These are phyloP conservation scores for Coniochaeta prunicola DNA, from an alignment of 2,329 filamentous ascomycete species.

Conservation along the genomic window DNA sequence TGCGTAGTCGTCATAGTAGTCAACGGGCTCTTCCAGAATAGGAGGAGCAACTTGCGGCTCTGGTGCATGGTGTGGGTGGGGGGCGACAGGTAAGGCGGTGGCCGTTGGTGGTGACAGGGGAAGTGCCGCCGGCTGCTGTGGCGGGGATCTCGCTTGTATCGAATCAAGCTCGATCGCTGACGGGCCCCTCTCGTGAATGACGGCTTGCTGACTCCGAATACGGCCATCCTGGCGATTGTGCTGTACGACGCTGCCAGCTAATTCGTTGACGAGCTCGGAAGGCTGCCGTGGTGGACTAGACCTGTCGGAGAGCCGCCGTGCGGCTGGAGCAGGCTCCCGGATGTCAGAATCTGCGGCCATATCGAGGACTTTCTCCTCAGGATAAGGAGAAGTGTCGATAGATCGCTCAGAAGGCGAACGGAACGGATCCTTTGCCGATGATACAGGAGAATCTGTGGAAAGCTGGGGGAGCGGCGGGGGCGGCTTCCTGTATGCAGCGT, in stretches of 20 bases:
- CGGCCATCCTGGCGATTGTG: neutral
- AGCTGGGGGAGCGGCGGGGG: constrained; percentile 3
- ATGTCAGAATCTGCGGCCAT: constrained; percentile 21
- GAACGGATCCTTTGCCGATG: constrained; percentile 6
- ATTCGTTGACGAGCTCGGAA: neutral
- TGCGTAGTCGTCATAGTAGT: constrained; percentile 22
- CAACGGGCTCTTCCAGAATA: constrained; percentile 22
- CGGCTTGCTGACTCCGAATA: neutral
- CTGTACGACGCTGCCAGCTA: neutral
- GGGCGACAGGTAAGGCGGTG: neutral
- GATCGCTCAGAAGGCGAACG: constrained; percentile 19
- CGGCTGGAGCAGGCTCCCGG: constrained; percentile 28
- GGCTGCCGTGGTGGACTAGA: constrained; percentile 5
- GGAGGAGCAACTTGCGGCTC: constrained; percentile 12
- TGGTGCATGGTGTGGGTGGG: too few relatives aligned
- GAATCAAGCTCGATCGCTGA: neutral
- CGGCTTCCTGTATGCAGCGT: constrained; percentile 13
- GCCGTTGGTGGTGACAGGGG: neutral
- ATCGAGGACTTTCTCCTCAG: constrained; percentile 20
- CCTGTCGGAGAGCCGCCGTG: constrained; percentile 16
- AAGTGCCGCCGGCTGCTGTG: neutral
- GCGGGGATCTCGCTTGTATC: constrained; percentile 1
- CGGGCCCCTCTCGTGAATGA: neutral
- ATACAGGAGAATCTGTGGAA: constrained; percentile 6
- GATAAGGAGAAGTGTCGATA: constrained; percentile 29